These are phyloP conservation scores for Wickerhamomyces bisporus DNA, from an alignment of 805 yeast species.

Conservation along the genomic window DNA sequence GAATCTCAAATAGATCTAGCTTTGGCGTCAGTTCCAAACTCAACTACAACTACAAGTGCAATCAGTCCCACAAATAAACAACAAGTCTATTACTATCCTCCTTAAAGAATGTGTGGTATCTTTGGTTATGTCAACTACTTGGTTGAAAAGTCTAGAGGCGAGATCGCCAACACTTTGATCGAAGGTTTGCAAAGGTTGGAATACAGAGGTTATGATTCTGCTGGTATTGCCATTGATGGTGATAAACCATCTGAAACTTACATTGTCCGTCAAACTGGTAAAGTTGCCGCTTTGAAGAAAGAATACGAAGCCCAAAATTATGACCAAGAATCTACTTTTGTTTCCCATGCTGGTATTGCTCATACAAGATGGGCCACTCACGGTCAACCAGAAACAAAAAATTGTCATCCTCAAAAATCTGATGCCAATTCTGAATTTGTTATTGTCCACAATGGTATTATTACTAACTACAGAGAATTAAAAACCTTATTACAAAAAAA, in stretches of 20 bases:
- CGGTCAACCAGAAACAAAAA: conserved; percentile 79
- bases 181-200: conserved; percentile 88
- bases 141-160: conserved; percentile 89
- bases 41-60: too few relatives aligned
- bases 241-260: conserved; percentile 66
- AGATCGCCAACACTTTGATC: conserved; percentile 80
- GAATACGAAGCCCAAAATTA: conserved; percentile 49
- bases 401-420: conserved; percentile 96
- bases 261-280: conserved; percentile 84
- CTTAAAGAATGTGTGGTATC: conserved; percentile 83
- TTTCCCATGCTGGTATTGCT: conserved; percentile 92
- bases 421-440: conserved; percentile 80
- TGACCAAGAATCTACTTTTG: conserved; percentile 60
- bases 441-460: conserved; percentile 96
- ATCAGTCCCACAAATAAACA: too few relatives aligned
- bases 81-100: too few relatives aligned
- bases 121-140: conserved; percentile 96
- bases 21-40: too few relatives aligned
- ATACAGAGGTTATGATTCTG: conserved; percentile 97
- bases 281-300: conserved; percentile 74
- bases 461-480: conserved; percentile 90
- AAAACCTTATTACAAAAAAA: conserved; percentile 74
- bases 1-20: too few relatives aligned
- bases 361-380: conserved; percentile 99
- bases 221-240: conserved; percentile 95